Percentiles rank a stretch among this genome's conserved stretches.
These are phyloP conservation scores for Malus fusca DNA, from an alignment of 306 rosid genomes.

Conservation along the genomic window DNA sequence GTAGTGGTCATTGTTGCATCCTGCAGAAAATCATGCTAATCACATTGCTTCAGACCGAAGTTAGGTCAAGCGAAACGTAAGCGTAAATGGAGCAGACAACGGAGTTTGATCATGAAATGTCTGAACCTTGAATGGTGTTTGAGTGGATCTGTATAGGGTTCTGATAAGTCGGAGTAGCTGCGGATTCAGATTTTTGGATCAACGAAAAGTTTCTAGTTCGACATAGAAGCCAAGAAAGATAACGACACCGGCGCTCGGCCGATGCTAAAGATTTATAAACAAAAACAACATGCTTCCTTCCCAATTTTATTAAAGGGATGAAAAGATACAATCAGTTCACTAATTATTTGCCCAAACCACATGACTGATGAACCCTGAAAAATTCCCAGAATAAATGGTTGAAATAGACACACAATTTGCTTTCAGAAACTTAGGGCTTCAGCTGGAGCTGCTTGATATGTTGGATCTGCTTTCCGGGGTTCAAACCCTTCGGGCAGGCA, in stretches of 20 bases:
- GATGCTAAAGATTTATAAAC: slow-evolving; percentile 9
- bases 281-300: slow-evolving; percentile 14
- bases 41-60: neutral
- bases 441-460: slow-evolving; percentile 72
- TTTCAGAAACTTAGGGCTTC: slow-evolving; percentile 7
- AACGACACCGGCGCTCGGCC: neutral
- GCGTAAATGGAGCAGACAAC: neutral
- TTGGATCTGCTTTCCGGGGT: slow-evolving; percentile 86
- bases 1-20: slow-evolving; percentile 85
- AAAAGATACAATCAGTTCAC: slow-evolving; percentile 11
- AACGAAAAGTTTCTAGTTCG: neutral
- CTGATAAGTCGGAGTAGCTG: neutral
- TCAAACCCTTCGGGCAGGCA: slow-evolving; percentile 97
- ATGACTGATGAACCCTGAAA: slow-evolving; percentile 7
- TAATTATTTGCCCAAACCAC: slow-evolving; percentile 42
- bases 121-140: neutral
- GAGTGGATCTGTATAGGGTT: neutral
- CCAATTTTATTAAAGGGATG: slow-evolving; percentile 33
- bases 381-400: slow-evolving; percentile 22
- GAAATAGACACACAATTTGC: slow-evolving; percentile 23
- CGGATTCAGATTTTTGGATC: neutral
- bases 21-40: slow-evolving; percentile 25
- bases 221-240: neutral
- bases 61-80: neutral
- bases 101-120: neutral